phyloP scores from a whole-genome alignment of 2,329 filamentous ascomycete species.

The Fulvia fulva region DNA sequence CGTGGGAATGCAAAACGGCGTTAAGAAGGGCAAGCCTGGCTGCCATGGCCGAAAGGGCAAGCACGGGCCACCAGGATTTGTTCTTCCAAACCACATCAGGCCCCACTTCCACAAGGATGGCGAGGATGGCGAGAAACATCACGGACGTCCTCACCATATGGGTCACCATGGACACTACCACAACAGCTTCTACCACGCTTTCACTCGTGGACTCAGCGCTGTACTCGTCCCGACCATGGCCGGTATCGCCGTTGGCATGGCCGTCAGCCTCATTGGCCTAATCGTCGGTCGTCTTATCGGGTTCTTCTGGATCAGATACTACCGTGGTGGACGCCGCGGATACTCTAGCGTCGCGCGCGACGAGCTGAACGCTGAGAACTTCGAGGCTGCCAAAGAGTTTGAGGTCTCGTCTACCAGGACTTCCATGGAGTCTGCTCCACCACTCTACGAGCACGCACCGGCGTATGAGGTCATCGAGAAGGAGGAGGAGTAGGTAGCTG shows the following conservation, averaged over 20 bases:
- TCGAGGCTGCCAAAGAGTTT: slow-evolving; percentile 18
- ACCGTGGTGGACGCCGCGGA: slow-evolving; percentile 43
- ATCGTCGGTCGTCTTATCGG: slow-evolving; percentile 60
- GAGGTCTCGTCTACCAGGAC: slow-evolving; percentile 18
- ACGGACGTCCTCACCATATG: slow-evolving; percentile 34
- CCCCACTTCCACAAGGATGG: slow-evolving; percentile 27
- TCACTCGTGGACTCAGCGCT: slow-evolving; percentile 55
- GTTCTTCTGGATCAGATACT: slow-evolving; percentile 55
- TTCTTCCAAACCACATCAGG: slow-evolving; percentile 27
- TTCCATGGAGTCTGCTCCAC: slow-evolving; percentile 14
- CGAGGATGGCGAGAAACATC: slow-evolving; percentile 25
- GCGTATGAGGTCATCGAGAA: slow-evolving; percentile 28
- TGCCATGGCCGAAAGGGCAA: slow-evolving; percentile 32
- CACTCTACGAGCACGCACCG: slow-evolving; percentile 34
- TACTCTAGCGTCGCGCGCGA: slow-evolving; percentile 28
- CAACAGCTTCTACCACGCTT: slow-evolving; percentile 39
- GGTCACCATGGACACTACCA: slow-evolving; percentile 36
- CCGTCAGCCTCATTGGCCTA: slow-evolving; percentile 65
- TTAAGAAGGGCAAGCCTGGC: slow-evolving; percentile 16
- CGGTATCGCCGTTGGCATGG: slow-evolving; percentile 65
- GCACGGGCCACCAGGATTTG: slow-evolving; percentile 13
- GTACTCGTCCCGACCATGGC: slow-evolving; percentile 65
- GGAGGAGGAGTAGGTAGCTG: slow-evolving; percentile 11
- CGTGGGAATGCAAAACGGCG: slow-evolving; percentile 38
- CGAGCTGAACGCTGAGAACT: slow-evolving; percentile 9